Percentiles rank a stretch among this genome's conserved stretches.
These are phyloP conservation scores for Fraxinus cuspidata DNA, from an alignment of 257 asterid species.

Conservation along the genomic window DNA sequence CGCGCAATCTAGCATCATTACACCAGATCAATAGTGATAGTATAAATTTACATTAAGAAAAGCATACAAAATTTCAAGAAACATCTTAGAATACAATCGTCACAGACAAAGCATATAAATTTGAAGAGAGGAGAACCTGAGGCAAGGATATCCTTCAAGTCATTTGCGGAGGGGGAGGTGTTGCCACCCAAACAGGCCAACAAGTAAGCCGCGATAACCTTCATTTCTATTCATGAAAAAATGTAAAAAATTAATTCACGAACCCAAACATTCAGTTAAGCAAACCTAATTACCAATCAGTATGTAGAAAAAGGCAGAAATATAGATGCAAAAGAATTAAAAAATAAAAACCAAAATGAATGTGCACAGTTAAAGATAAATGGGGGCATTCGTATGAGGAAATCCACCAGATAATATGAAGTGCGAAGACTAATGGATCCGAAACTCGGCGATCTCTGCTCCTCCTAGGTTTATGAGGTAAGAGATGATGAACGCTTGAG, in stretches of 20 bases:
- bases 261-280: not conserved
- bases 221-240: slow-evolving; percentile 37
- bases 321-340: not conserved
- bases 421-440: not conserved
- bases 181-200: slow-evolving; percentile 64
- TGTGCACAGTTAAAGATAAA: not conserved
- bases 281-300: not conserved
- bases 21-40: not conserved
- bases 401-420: not conserved
- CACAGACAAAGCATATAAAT: not conserved
- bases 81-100: not conserved
- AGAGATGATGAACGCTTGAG: not conserved
- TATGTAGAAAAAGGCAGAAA: not conserved
- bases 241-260: not conserved
- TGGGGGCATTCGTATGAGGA: not conserved
- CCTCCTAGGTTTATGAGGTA: not conserved
- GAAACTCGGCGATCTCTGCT: not conserved
- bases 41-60: not conserved
- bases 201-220: slow-evolving; percentile 55
- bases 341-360: not conserved
- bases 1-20: not conserved
- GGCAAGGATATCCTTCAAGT: slow-evolving; percentile 45
- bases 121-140: slow-evolving; percentile 29
- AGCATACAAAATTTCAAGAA: not conserved
- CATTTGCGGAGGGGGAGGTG: slow-evolving; percentile 39